phyloP scores from a whole-genome alignment of 2,329 filamentous ascomycete species.

The Hymenoscyphus fructigenus region DNA sequence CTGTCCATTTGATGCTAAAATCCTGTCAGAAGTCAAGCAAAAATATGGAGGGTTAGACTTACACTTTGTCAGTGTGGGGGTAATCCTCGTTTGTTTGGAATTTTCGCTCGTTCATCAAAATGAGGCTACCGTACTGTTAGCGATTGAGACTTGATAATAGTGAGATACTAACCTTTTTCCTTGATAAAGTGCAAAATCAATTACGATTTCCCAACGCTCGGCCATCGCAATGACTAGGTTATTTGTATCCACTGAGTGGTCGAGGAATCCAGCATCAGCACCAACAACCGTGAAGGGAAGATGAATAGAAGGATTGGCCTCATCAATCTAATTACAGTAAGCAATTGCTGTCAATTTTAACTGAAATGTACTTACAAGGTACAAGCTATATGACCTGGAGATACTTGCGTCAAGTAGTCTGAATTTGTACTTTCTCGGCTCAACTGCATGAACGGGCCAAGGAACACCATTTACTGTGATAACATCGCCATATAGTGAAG shows the following conservation, averaged over 20 bases:
- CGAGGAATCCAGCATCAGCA: conserved; percentile 27
- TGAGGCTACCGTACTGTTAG: not conserved
- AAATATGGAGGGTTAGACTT: conserved; percentile 44
- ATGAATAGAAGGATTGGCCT: conserved; percentile 37
- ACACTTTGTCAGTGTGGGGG: conserved; percentile 49
- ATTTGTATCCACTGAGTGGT: conserved; percentile 43
- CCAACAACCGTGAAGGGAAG: conserved; percentile 50
- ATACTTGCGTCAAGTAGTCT: conserved; percentile 2
- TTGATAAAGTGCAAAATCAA: conserved; percentile 52
- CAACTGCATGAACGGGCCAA: not conserved
- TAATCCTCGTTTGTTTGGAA: conserved; percentile 50
- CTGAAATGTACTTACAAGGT: not conserved
- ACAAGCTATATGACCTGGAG: not conserved
- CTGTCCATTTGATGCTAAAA: conserved; percentile 12
- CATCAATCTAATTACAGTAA: conserved; percentile 45
- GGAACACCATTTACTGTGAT: not conserved
- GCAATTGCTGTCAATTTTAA: not conserved
- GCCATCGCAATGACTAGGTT: conserved; percentile 51
- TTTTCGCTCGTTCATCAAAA: conserved; percentile 42
- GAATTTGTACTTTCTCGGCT: not conserved
- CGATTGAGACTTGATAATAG: not conserved
- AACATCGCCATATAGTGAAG: not conserved
- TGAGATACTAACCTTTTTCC: conserved; percentile 47
- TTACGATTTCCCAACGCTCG: conserved; percentile 57
- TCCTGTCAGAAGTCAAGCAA: conserved; percentile 6